These are phyloP conservation scores for Capsicum chinense DNA, from an alignment of 257 asterid genomes.

Conservation along the genomic window DNA sequence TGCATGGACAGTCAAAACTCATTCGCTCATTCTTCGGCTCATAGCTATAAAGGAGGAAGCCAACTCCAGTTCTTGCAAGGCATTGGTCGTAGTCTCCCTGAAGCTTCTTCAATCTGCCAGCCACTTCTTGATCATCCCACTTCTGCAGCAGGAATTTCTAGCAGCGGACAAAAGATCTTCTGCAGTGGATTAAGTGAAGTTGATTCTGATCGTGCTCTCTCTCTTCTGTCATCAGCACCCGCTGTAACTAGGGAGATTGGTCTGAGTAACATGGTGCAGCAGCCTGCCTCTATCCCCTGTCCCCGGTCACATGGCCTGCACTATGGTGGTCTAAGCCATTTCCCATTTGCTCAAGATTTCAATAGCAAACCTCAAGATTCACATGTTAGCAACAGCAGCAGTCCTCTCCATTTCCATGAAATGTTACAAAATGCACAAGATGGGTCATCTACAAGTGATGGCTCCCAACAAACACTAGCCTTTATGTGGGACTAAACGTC, in stretches of 20 bases:
- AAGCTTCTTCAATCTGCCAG: slow-evolving; percentile 42
- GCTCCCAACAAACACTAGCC: slow-evolving; percentile 74
- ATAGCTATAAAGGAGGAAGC: slow-evolving; percentile 43
- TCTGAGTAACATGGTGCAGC: slow-evolving; percentile 48
- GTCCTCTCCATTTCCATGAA: slow-evolving; percentile 57
- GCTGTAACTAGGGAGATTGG: slow-evolving; percentile 59
- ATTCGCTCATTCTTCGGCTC: slow-evolving; percentile 40
- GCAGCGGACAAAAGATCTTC: slow-evolving; percentile 43
- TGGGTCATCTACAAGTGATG: slow-evolving; percentile 57
- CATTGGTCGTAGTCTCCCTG: slow-evolving; percentile 34
- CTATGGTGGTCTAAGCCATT: slow-evolving; percentile 45
- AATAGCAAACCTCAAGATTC: slow-evolving; percentile 48
- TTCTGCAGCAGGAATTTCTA: slow-evolving; percentile 34
- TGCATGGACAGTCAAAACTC: slow-evolving; percentile 46
- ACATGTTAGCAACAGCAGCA: slow-evolving; percentile 41
- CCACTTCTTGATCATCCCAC: slow-evolving; percentile 49
- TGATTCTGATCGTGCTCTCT: slow-evolving; percentile 86
- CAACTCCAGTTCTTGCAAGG: slow-evolving; percentile 59
- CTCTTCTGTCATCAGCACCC: slow-evolving; percentile 96
- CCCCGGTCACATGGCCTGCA: slow-evolving; percentile 48
- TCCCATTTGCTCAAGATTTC: slow-evolving; percentile 43
- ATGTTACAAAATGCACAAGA: slow-evolving; percentile 55
- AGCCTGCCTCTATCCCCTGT: slow-evolving; percentile 21
- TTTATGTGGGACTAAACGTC: slow-evolving; percentile 71
- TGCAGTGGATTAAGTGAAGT: slow-evolving; percentile 52